phyloP scores from a whole-genome alignment of 768 basidiomycete genomes.

The Phlegmacium glaucopus region DNA sequence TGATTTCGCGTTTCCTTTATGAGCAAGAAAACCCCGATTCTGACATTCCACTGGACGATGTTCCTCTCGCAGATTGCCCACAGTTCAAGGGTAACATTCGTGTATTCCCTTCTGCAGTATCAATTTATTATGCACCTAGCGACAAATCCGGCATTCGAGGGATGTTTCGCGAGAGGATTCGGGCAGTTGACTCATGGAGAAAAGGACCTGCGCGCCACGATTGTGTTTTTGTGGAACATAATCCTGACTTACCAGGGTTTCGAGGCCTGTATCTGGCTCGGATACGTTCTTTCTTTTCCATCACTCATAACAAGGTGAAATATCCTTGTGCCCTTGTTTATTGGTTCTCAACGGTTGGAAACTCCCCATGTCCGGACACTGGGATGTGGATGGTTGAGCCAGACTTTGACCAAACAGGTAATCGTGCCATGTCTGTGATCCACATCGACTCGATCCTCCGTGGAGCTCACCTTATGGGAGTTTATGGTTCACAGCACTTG shows the following conservation, averaged over 20 bases:
- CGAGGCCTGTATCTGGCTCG: constrained; percentile 21
- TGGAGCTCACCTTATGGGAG: constrained; percentile 25
- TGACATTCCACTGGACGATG: constrained; percentile 1
- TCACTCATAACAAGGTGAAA: constrained; percentile 3
- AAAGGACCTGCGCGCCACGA: constrained; percentile 17
- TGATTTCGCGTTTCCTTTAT: constrained; percentile 16
- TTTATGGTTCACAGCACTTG: constrained; percentile 11
- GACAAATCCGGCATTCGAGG: constrained; percentile 22
- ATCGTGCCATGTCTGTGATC: constrained; percentile 12
- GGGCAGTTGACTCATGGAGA: constrained; percentile 18
- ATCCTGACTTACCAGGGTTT: constrained; percentile 12
- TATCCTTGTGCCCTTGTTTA: constrained; percentile 29
- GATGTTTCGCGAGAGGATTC: constrained; percentile 26
- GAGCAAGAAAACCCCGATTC: constrained; percentile 2
- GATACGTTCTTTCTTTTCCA: constrained; percentile 27
- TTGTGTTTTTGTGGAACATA: constrained; percentile 19
- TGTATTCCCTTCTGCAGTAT: constrained; percentile 22
- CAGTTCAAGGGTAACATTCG: constrained; percentile 12
- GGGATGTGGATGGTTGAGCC: constrained; percentile 20
- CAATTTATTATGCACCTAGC: constrained; percentile 24
- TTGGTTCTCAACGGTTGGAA: constrained; percentile 22
- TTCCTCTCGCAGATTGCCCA: constrained; percentile 7
- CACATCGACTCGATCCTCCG: constrained; percentile 26
- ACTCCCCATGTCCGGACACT: constrained; percentile 23
- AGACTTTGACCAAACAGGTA: constrained; percentile 2